A percentile compares a stretch with the other conserved stretches of the same genome.
Evolutionary conservation across 768 basidiomycete species (phyloP).

Genomic region (Trichaptum fuscoviolaceum): DNA sequence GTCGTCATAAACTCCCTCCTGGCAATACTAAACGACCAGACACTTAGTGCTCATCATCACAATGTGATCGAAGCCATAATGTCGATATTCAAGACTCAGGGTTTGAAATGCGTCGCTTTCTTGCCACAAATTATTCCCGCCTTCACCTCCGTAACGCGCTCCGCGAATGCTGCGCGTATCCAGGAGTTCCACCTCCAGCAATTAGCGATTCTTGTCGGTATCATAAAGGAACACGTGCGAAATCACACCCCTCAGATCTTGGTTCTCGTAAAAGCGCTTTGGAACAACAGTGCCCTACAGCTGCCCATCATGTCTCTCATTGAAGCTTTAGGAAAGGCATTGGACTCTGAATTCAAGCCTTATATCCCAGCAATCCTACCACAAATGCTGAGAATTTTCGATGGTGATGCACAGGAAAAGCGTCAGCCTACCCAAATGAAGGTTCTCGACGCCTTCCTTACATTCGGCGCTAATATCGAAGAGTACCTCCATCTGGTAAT

Average conservation of each 20-base stretch:
- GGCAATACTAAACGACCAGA: conserved; percentile 82
- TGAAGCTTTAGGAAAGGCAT: conserved; percentile 86
- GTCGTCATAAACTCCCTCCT: conserved; percentile 89
- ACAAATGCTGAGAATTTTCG: conserved; percentile 84
- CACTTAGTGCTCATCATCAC: conserved; percentile 81
- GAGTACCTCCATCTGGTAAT: conserved; percentile 97
- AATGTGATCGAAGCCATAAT: conserved; percentile 96
- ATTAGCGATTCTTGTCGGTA: conserved; percentile 88
- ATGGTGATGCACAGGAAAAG: conserved; percentile 81
- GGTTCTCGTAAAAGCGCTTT: conserved; percentile 80
- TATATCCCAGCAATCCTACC: conserved; percentile 90
- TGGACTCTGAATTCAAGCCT: conserved; percentile 96
- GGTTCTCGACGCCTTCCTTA: conserved; percentile 90
- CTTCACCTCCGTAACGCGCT: conserved; percentile 82
- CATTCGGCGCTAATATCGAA: conserved; percentile 94
- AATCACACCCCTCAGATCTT: conserved; percentile 87
- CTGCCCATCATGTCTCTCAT: conserved; percentile 89
- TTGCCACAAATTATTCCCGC: conserved; percentile 96
- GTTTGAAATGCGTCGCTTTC: conserved; percentile 92
- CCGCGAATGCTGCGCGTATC: conserved; percentile 62
- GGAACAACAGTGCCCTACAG: conserved; percentile 81
- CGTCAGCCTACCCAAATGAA: conserved; percentile 76
- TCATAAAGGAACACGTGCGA: conserved; percentile 96
- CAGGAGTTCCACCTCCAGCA: conserved; percentile 96
- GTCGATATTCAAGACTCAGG: conserved; percentile 98